phyloP scores from a whole-genome alignment of 257 asterid genomes.

The Primulina eburnea region DNA sequence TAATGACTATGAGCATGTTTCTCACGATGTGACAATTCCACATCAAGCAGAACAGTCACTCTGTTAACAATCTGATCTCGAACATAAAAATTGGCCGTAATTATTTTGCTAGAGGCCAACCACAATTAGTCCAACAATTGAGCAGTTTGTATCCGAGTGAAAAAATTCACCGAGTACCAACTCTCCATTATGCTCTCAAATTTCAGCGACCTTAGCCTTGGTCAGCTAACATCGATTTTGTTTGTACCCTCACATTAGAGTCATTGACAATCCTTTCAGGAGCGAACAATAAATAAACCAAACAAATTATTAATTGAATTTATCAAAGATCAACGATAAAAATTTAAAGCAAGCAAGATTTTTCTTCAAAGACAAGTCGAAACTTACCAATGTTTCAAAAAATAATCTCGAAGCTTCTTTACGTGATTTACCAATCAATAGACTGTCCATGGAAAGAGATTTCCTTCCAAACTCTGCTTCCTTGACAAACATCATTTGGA shows the following conservation, averaged over 20 bases:
- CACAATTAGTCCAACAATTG: not conserved
- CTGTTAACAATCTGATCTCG: not conserved
- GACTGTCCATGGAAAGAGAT: slow-evolving; percentile 57
- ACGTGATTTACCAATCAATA: slow-evolving; percentile 76
- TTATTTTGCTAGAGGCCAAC: not conserved
- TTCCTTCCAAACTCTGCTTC: slow-evolving; percentile 64
- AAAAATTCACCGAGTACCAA: not conserved
- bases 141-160: not conserved
- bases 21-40: not conserved
- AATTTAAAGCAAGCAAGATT: not conserved
- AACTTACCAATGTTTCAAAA: slow-evolving; percentile 82
- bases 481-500: slow-evolving; percentile 60
- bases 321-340: not conserved
- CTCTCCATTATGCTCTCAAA: not conserved
- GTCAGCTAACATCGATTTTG: not conserved
- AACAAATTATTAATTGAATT: not conserved
- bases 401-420: slow-evolving; percentile 98
- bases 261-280: not conserved
- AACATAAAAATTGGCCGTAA: not conserved
- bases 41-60: not conserved
- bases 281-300: not conserved
- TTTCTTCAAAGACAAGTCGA: not conserved
- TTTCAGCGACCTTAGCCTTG: not conserved
- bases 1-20: not conserved
- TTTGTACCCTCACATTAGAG: not conserved